phyloP scores from a whole-genome alignment of 163 green algal genomes.

The Scenedesmus sp. region DNA sequence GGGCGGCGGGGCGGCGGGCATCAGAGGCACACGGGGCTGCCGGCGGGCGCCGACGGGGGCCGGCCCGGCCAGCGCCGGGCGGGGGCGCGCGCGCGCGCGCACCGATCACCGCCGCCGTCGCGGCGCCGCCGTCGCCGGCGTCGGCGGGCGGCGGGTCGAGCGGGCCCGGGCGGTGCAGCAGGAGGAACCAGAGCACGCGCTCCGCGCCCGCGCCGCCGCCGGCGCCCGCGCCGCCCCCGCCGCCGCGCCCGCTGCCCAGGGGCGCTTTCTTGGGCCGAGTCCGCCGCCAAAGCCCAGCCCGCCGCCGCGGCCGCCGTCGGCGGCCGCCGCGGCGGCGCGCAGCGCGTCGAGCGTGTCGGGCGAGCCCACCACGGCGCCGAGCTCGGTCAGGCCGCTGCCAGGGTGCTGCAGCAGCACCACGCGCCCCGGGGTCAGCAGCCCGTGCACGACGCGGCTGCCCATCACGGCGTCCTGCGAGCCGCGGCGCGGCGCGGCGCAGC shows the following conservation, averaged over 20 bases:
- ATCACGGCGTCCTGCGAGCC: conserved; percentile 63
- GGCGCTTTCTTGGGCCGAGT: background rate
- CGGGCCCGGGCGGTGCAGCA: conserved; percentile 49
- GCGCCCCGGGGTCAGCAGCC: conserved; percentile 69
- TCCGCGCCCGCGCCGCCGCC: conserved; percentile 29
- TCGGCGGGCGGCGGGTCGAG: conserved; percentile 50
- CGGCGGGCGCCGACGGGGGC: too few species aligned
- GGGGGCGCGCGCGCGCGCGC: too few species aligned
- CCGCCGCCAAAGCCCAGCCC: too few species aligned
- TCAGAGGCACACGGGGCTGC: too few species aligned
- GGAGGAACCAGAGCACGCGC: conserved; percentile 55
- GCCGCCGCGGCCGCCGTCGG: background rate
- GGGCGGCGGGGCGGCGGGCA: too few species aligned
- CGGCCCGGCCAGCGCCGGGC: too few species aligned
- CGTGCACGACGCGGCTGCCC: conserved; percentile 55
- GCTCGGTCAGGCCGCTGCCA: conserved; percentile 69
- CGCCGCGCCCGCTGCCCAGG: background rate
- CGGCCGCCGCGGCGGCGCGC: conserved; percentile 12
- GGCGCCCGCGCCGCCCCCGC: background rate
- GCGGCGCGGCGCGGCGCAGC: background rate
- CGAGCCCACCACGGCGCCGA: conserved; percentile 68
- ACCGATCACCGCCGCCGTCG: conserved; percentile 49
- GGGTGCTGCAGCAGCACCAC: conserved; percentile 69
- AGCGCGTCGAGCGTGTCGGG: conserved; percentile 23
- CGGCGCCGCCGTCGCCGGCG: conserved; percentile 31